Base-by-base conservation (phyloP, 2,329 filamentous ascomycete species). In the Beauveria rudraprayagi region DNA sequence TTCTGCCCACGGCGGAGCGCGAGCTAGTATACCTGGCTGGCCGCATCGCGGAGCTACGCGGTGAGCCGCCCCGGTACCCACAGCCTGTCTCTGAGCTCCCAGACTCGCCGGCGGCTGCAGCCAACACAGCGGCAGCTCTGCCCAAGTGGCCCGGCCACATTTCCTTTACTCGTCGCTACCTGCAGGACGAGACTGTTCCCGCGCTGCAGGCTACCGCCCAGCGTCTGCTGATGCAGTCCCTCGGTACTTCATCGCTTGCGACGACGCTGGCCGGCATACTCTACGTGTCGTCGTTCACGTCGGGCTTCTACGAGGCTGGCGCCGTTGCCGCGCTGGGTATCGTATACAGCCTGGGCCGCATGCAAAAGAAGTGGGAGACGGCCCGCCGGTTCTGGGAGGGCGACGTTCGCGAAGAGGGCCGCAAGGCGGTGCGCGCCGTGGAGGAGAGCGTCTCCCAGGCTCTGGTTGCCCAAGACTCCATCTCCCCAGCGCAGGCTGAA, bases 21-120 rank as follows among this genome's bases (percentile, higher is more conserved):
- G 87, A 86, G 60, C 82, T 91, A n/a, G 87, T 96, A 52, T 96
- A 88, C 73, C 82, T 96, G 2, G 84, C 90, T 7, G 93, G 93
- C 1, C 84, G 87, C 53, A 86, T 95, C 67, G 80, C 84, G 19
- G 86, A 79, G 63, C 72, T 75, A 2, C 70, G 71, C 19, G 70
- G 72, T 30, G 57, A 57, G 6, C 64, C 62, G 11, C 69, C 68
- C 2, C 60, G 61, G 1, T 78, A 77, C 52, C 63, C 72, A 0
- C 76, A 78, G 50, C 76, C 76, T 1, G 56, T 62, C 3, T 72
- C 69, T 11, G 62, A 56, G 19, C 58, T 48, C 3, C 37, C 26
- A 10, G 41, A 47, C n/a, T 47, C 48, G n/a, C 41, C 58, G 6
- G 50, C 50, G 1, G 48, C 28, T 14, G 30, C 9, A 9, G 40